Evolutionary conservation across 306 rosid species (phyloP).

Genomic region (Boehmeria nivea): DNA sequence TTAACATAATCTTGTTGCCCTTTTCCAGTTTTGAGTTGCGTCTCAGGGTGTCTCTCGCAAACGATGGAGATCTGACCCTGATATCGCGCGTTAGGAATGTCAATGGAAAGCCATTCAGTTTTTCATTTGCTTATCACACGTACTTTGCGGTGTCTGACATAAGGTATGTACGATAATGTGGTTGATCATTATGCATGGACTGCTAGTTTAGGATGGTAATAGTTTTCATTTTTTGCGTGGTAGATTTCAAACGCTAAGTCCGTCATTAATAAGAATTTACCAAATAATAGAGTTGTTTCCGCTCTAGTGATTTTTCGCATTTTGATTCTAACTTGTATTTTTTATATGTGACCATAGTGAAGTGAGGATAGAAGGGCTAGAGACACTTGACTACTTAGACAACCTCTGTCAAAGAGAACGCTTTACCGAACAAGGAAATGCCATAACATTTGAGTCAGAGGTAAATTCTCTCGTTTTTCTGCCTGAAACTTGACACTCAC

Average conservation of each 20-base stretch:
- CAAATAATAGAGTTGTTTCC: neutral
- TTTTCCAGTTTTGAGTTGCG: constrained; percentile 75
- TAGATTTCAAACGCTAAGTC: too few species aligned
- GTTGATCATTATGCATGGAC: too few species aligned
- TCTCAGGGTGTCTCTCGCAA: constrained; percentile 65
- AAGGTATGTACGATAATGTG: constrained; percentile 56
- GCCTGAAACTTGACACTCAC: neutral
- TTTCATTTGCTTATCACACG: constrained; percentile 88
- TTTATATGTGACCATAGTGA: constrained; percentile 44
- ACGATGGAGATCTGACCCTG: constrained; percentile 56
- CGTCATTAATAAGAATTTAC: neutral
- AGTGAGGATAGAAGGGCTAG: constrained; percentile 91
- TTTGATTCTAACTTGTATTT: neutral
- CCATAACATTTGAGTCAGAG: constrained; percentile 88
- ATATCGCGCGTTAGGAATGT: constrained; percentile 73
- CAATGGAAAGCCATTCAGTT: constrained; percentile 74
- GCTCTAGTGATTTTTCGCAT: neutral
- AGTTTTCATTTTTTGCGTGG: too few species aligned
- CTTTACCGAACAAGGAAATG: constrained; percentile 94
- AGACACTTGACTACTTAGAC: constrained; percentile 86
- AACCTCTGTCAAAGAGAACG: constrained; percentile 73
- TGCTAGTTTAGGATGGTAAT: too few species aligned
- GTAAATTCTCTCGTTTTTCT: constrained; percentile 27
- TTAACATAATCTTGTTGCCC: constrained; percentile 20
- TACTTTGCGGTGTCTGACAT: constrained; percentile 80